phyloP scores from a whole-genome alignment of 768 basidiomycete genomes.

The Calvatia gigantea region DNA sequence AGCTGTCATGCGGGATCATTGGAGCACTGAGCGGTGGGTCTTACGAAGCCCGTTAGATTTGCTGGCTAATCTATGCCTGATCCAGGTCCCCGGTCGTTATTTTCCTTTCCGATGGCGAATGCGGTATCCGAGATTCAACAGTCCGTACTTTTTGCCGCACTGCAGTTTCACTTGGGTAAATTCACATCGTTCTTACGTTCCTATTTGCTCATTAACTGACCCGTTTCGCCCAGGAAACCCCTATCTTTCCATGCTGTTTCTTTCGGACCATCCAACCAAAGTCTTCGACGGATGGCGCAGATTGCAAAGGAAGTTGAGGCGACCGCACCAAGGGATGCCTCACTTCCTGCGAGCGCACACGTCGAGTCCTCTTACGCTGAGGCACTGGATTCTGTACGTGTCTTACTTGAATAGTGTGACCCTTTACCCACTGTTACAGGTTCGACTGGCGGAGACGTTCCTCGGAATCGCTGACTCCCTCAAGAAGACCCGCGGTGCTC shows the following conservation, averaged over 20 bases:
- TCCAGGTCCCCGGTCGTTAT: conserved; percentile 46
- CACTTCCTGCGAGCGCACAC: conserved; percentile 16
- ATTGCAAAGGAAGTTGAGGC: conserved; percentile 47
- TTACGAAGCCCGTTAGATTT: no score
- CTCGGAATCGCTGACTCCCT: conserved; percentile 55
- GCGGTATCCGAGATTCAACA: conserved; percentile 32
- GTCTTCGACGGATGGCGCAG: conserved; percentile 45
- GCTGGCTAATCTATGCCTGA: neutral
- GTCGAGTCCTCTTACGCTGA: conserved; percentile 42
- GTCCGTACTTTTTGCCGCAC: conserved; percentile 39
- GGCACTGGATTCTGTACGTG: conserved; percentile 49
- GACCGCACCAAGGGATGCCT: conserved; percentile 27
- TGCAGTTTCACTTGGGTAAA: conserved; percentile 41
- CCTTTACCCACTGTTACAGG: conserved; percentile 24
- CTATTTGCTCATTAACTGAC: neutral
- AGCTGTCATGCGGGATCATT: conserved; percentile 37
- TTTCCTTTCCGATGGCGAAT: conserved; percentile 59
- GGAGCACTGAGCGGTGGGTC: conserved; percentile 48
- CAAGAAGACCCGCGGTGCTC: conserved; percentile 49
- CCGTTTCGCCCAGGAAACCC: conserved; percentile 36
- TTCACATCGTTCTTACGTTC: neutral
- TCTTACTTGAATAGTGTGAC: neutral
- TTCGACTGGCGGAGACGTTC: conserved; percentile 56
- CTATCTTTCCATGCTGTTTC: conserved; percentile 59
- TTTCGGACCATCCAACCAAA: conserved; percentile 35